Base-by-base conservation (phyloP, 768 basidiomycete species). In the Suillus occidentalis region DNA sequence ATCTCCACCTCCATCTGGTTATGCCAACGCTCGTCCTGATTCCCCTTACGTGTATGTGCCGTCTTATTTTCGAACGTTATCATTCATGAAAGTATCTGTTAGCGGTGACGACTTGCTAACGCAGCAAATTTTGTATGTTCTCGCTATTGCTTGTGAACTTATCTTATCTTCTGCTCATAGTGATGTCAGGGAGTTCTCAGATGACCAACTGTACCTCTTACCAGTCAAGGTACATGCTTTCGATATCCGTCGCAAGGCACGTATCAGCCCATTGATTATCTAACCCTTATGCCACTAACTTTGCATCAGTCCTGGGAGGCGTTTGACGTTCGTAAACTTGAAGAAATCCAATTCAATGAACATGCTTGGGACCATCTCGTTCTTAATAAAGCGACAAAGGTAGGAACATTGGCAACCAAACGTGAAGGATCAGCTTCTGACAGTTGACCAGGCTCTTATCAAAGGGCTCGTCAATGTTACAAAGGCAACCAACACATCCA, bases 191-290 rank as follows among this genome's bases (percentile, higher is more conserved):
- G 79, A 84, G 37, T 69, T 87, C 42, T 76, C 78, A 0, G 84
- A 86, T 4, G 84, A 86, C 25, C 83, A 87, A 43, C 75, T 89
- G 20, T 75, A 88, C 36, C 73, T 90, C 5, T 79, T 87, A 1
- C 79, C 87, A 0, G 82, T 85, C 0, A 78, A 85, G 43, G 82
- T 89, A 3, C 85, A 85, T 65, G 88, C 87, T 0, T 90, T 89
- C 73, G 87, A 87, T 73, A 73, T 89, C 55, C 67, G 74, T 7
- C 86, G 86, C 65, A 89, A 89, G 72, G 61, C 53, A 13, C n/a
- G 31, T 56, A 36, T 37, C 42, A 18, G 9, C n/a, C 20, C 6
- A 42, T 45, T 20, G 2, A 47, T 0, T 18, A 39, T 65, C 7
- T 10, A 45, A 6, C 22, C 14, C 22, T 64, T 20, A n/a, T 52